Conservation (phyloP, 768 basidiomycete species). For the Trametes villosa region DNA sequence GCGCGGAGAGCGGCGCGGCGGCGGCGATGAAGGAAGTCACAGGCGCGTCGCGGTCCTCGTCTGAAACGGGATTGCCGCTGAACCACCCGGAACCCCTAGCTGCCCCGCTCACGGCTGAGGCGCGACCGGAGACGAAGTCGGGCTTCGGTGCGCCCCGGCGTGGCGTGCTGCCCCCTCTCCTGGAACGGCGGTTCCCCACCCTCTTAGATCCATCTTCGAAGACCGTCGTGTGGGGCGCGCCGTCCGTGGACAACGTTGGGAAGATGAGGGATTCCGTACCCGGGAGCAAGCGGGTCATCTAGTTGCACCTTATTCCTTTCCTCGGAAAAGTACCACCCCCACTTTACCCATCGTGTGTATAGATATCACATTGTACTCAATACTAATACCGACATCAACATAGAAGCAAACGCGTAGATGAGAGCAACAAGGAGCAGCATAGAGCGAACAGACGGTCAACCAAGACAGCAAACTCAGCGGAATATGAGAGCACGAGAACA, state of each 20-base stretch:
- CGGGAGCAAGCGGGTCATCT: slow-evolving; percentile 5
- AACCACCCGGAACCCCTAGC: slow-evolving; percentile 1
- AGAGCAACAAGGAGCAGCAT: slow-evolving; percentile 4
- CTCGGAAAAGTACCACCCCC: slow-evolving; percentile 11
- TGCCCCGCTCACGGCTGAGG: not conserved
- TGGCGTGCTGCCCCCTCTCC: slow-evolving; percentile 50
- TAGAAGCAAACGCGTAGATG: slow-evolving; percentile 1
- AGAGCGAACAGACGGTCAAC: not conserved
- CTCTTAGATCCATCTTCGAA: slow-evolving; percentile 64
- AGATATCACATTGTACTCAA: slow-evolving; percentile 14
- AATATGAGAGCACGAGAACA: slow-evolving; percentile 11
- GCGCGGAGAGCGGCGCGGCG: slow-evolving; percentile 33
- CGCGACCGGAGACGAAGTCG: slow-evolving; percentile 1
- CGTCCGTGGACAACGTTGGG: slow-evolving; percentile 65
- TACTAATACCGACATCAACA: slow-evolving; percentile 18
- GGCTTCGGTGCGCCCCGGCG: slow-evolving; percentile 21
- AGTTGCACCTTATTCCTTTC: not conserved
- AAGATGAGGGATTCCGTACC: slow-evolving; percentile 40
- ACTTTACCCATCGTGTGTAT: not conserved
- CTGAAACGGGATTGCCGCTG: not conserved
- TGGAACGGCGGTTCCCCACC: slow-evolving; percentile 51
- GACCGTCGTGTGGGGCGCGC: slow-evolving; percentile 76
- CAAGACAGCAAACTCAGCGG: not conserved
- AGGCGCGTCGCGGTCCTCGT: slow-evolving; percentile 26
- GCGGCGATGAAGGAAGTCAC: slow-evolving; percentile 35